Base-by-base conservation (phyloP, 331 rosid genomes). In the Saraca asoca region DNA sequence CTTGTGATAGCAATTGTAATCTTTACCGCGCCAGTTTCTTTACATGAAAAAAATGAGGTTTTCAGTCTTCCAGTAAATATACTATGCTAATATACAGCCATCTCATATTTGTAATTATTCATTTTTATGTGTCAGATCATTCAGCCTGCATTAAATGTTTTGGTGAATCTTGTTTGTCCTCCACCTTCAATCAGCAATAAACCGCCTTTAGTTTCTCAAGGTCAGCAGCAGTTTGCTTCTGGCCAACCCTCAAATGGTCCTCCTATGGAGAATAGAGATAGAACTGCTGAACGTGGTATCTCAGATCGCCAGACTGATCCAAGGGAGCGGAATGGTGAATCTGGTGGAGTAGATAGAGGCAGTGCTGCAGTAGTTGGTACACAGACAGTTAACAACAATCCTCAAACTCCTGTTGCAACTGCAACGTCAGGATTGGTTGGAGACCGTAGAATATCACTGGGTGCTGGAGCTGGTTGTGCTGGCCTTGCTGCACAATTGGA, bases 101-200 rank as follows among this genome's bases (percentile, higher is more conserved):
- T 49, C 35, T 78, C 50, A 51, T 50, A 64, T 33, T 51, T 62
- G 35, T 53, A 20, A 54, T 44, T 55, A 50, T 66, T 51, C 37
- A 5, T 54, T 59, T 76, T 61, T 76, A 39, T 53, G 42, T 85
- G 75, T 73, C 96, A 94, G 99, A 94, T 94, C 73, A 94, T 90
- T 74, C 99, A 90, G 62, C 95, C 99, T 4, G 97, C 99, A 35
- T 64, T 94, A 60, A 88, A 87, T 83, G 97, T 94, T 68, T 74
- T 94, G 53, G 95, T 90, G 77, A 94, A 94, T 72, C 97, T 94
- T 53, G 99, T 90, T 51, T 94, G 99, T 45, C 97, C 99, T 49
- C 97, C 99, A 34, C 99, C 99, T 71, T 90, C 99, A 64, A 88
- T 94, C 84, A 90, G 99, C 78, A 88, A 85, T 74, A 94, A 88